A percentile compares a stretch with the other conserved stretches of the same genome.
These are phyloP conservation scores for Astragalus glycyphyllos DNA, from an alignment of 306 rosid genomes.

Conservation along the genomic window DNA sequence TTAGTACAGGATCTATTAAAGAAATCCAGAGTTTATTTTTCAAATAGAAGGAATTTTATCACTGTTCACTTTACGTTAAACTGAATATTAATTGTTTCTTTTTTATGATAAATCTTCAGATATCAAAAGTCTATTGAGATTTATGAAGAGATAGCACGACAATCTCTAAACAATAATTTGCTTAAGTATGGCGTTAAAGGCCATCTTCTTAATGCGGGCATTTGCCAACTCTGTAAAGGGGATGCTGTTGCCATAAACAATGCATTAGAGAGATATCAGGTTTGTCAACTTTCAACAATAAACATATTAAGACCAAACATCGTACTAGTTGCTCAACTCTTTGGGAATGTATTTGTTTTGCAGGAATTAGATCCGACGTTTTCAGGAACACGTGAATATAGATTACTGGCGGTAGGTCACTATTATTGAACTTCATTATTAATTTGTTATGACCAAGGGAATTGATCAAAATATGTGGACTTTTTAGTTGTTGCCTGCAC, in stretches of 20 bases:
- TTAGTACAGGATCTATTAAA: slow-evolving; percentile 27
- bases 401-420: slow-evolving; percentile 73
- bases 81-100: slow-evolving; percentile 17
- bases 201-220: slow-evolving; percentile 96
- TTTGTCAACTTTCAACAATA: slow-evolving; percentile 41
- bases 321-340: slow-evolving; percentile 38
- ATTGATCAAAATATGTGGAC: slow-evolving; percentile 16
- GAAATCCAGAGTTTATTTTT: slow-evolving; percentile 26
- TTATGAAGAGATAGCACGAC: slow-evolving; percentile 88
- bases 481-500: background rate
- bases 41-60: slow-evolving; percentile 19
- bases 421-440: slow-evolving; percentile 9
- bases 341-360: slow-evolving; percentile 43
- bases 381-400: slow-evolving; percentile 89
- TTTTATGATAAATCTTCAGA: slow-evolving; percentile 51
- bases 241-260: slow-evolving; percentile 85
- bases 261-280: slow-evolving; percentile 87
- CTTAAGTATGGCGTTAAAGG: slow-evolving; percentile 97
- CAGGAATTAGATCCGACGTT: slow-evolving; percentile 98
- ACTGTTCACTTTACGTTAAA: slow-evolving; percentile 1
- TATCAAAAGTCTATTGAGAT: slow-evolving; percentile 82
- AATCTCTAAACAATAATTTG: slow-evolving; percentile 84
- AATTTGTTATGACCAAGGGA: background rate
- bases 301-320: slow-evolving; percentile 32
- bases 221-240: slow-evolving; percentile 92